Evolutionary conservation across 1,284 basidiomycete species (phyloP), one percentile per base, ranked within the genome.

Genomic region (Porogramme epimiltina): DNA sequence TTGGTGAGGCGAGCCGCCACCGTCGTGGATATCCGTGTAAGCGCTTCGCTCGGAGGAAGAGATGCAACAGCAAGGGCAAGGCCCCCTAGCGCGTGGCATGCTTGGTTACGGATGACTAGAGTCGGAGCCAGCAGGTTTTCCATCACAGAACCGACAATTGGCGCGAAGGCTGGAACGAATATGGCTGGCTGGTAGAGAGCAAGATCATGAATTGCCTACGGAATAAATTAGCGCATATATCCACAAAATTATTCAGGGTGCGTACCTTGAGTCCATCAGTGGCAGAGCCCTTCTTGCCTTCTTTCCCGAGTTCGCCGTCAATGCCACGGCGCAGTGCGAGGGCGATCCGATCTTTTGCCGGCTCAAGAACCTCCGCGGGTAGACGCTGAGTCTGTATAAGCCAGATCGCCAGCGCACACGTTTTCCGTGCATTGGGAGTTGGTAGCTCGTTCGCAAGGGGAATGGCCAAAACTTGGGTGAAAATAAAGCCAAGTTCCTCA

Each of bases 351-450:
- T 82, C 79, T 11, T 75, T 77, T 2, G 85, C 79, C 16, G 83
- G 81, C 16, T 69, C 60, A 15, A 91, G 72, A 15, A 91, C 77
- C 1, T 73, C 68, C 22, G 72, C 68, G 18, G 89, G 84, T 9
- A 92, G 75, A 6, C 85, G 80, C 58, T 89, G 86, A 1, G 71
- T 73, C 62, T 89, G 87, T 15, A 92, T 62, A 2, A 89, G 70
- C 79, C 82, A 86, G 20, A 91, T 87, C 1, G 85, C 78, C 23
- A 91, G 68, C 2, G 87, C 87, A 53, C 80, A 89, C 2, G 89
- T 91, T 66, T 92, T 92, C n/a, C 90, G 81, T 9, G 87, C 79
- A 63, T 91, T 91, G 2, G 85, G 85, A 3, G 89, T 91, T 1
- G 89, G 89, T 0, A 92, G 68, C 26, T 78, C 72, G 4, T 78